Conservation (phyloP, 2,329 filamentous ascomycete genomes). For the Paracoccidioides lutzii region DNA sequence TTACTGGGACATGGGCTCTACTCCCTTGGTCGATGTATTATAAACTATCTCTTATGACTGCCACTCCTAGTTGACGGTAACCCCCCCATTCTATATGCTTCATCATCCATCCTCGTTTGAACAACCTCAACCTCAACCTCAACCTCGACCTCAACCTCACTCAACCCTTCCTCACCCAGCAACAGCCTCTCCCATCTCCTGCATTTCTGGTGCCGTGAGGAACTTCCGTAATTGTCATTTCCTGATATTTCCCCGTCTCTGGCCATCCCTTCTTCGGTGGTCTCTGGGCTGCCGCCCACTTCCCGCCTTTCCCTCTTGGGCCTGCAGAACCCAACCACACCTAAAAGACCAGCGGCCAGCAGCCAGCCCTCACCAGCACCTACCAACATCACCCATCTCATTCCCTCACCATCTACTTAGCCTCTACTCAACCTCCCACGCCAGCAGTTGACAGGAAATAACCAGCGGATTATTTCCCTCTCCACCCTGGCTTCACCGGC, state of each 20-base stretch:
- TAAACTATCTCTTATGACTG: too few relatives aligned
- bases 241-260: neutral
- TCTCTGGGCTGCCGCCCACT: neutral
- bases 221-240: too few relatives aligned
- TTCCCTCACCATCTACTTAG: too few relatives aligned
- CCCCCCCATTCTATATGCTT: too few relatives aligned
- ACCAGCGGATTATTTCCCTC: neutral
- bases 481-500: slow-evolving; percentile 4
- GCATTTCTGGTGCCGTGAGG: too few relatives aligned
- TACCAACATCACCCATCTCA: slow-evolving; percentile 3
- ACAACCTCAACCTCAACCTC: too few relatives aligned
- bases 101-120: too few relatives aligned
- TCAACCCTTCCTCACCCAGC: neutral
- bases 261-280: neutral
- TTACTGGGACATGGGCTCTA: too few relatives aligned
- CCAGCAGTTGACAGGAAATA: neutral
- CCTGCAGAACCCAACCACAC: neutral
- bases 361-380: slow-evolving; percentile 2
- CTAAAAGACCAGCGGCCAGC: neutral
- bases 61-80: too few relatives aligned
- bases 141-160: too few relatives aligned
- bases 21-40: too few relatives aligned
- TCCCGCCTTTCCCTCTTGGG: neutral
- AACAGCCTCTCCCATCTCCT: too few relatives aligned
- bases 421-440: neutral